phyloP scores from a whole-genome alignment of 139 green algal genomes.

The Ulvella scutata region DNA sequence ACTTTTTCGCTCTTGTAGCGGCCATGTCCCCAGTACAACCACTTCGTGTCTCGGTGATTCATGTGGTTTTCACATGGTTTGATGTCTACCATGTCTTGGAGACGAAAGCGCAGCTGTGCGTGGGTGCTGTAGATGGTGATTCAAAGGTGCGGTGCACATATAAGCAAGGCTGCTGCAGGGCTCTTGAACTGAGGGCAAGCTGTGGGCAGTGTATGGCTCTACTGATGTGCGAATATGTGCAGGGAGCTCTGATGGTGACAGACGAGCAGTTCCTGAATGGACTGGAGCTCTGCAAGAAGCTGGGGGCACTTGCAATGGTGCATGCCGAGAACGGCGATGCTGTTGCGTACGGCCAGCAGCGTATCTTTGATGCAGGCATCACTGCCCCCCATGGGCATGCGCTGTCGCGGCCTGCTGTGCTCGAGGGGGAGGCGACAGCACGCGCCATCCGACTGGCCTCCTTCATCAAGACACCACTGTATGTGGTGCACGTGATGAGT shows the following conservation, averaged over 20 bases:
- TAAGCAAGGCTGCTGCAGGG: no score
- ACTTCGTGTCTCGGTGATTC: neutral
- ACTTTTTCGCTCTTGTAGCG: neutral
- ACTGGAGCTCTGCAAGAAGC: conserved; percentile 56
- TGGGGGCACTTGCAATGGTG: conserved; percentile 77
- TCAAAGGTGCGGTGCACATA: no score
- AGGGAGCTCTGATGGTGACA: conserved; percentile 45
- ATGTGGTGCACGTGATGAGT: conserved; percentile 95
- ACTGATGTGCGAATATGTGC: no score
- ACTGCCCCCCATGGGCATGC: conserved; percentile 76
- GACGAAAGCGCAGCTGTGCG: neutral
- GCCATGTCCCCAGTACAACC: neutral
- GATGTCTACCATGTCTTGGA: neutral
- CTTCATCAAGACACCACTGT: conserved; percentile 72
- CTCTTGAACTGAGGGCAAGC: neutral
- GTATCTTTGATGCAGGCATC: conserved; percentile 43
- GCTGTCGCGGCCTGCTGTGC: conserved; percentile 53
- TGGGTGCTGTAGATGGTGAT: no score
- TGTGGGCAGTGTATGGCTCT: neutral
- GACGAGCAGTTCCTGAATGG: conserved; percentile 71
- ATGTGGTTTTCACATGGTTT: neutral
- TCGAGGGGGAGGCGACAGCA: conserved; percentile 82
- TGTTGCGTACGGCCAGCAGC: conserved; percentile 51
- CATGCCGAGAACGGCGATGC: conserved; percentile 89
- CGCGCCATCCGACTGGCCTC: conserved; percentile 67